Conservation (phyloP, 2,329 filamentous ascomycete genomes). For the Bipolaris zeicola region DNA sequence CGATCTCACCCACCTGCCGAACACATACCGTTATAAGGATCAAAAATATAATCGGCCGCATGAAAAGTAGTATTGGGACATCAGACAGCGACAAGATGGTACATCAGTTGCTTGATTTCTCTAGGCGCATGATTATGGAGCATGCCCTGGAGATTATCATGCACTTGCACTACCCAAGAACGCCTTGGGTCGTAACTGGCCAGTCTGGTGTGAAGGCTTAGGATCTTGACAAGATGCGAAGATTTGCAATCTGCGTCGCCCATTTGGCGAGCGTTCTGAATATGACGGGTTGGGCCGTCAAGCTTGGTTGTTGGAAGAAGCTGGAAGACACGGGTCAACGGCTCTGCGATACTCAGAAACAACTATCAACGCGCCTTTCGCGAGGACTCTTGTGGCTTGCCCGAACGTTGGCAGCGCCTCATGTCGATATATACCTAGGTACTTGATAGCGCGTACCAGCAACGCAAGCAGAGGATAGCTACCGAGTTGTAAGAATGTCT, state of each 20-base stretch:
- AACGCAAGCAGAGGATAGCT: conserved; percentile 55
- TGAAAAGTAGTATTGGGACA: conserved; percentile 6
- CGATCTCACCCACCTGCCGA: background rate
- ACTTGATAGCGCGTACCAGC: conserved; percentile 68
- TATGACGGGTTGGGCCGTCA: conserved; percentile 32
- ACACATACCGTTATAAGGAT: conserved; percentile 4
- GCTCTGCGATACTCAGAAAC: conserved; percentile 40
- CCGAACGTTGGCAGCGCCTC: conserved; percentile 62
- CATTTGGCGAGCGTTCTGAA: conserved; percentile 27
- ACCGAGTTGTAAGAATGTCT: conserved; percentile 46
- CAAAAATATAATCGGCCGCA: background rate
- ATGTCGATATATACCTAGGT: conserved; percentile 65
- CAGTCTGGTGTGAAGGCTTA: conserved; percentile 19
- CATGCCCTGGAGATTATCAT: conserved; percentile 3
- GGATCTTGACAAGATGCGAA: conserved; percentile 21
- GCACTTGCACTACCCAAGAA: conserved; percentile 9
- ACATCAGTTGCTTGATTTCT: conserved; percentile 3
- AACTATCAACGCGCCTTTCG: conserved; percentile 41
- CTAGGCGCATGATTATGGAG: conserved; percentile 4
- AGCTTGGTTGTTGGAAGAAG: conserved; percentile 33
- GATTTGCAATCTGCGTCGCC: conserved; percentile 21
- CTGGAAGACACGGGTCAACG: conserved; percentile 39
- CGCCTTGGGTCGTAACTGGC: conserved; percentile 9
- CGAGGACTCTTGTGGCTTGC: conserved; percentile 44
- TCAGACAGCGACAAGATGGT: conserved; percentile 5